Base-by-base conservation (phyloP, 1,284 basidiomycete genomes). In the Tilletia indica region DNA sequence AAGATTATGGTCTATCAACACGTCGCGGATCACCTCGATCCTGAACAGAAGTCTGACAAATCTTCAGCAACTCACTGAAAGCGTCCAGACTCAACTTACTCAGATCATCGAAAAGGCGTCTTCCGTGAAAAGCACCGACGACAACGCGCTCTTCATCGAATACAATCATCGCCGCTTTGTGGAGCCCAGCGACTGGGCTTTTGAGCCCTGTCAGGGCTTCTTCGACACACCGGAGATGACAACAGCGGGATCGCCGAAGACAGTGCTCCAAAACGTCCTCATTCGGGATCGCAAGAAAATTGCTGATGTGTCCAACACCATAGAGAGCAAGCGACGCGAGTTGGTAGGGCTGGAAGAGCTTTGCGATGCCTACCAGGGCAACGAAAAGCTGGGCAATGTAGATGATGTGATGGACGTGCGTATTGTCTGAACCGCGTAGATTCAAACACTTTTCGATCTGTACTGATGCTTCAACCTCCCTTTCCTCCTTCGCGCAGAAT, bases 191-290 rank as follows among this genome's bases (percentile, higher is more conserved):
- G 77, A 74, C 31, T 77, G 74, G 72, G 58, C 67, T 1, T 79
- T 79, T 21, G 78, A 79, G 71, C 78, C 78, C 3, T 79, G 78
- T 38, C 68, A 73, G 12, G 78, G 77, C 70, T 79, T 79, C 67
- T 79, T 79, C 36, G 78, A 79, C 71, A 78, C 71, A 9, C 21
- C 75, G 11, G 78, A 78, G 16, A 75, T 77, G 76, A 76, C 73
- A 25, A 73, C 73, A 3, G 74, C 76, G 47, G 72, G 71, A 5
- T 49, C 73, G 8, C 71, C 78, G 8, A 70, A 73, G 58, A 73
- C 70, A 9, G 75, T 76, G 64, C 70, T 80, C 39, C 77, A 78
- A 63, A 80, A 80, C 49, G 70, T 74, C 19, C 71, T 78, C 4
- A 58, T 80, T n/a, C 71, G 74, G 9, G 75, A 71, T 63, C 54